phyloP scores from a whole-genome alignment of 2,329 filamentous ascomycete genomes.

The Nemania sp. region DNA sequence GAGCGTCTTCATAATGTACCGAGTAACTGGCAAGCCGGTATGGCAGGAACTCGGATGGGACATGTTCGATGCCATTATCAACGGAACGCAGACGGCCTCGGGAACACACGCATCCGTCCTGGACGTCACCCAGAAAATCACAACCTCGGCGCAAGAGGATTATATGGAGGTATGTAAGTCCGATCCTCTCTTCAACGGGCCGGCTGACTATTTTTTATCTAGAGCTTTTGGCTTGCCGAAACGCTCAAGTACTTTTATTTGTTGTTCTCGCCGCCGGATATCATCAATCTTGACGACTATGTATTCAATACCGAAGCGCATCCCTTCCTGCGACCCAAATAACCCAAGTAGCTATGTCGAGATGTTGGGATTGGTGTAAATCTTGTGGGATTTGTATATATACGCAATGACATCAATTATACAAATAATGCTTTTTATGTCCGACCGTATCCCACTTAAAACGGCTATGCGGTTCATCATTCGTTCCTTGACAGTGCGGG shows the following conservation, averaged over 20 bases:
- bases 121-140: slow-evolving; percentile 50
- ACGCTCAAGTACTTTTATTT: slow-evolving; percentile 56
- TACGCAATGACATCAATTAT: neutral
- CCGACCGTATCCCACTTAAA: neutral
- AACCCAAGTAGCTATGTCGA: neutral
- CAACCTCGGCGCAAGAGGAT: slow-evolving; percentile 52
- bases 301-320: slow-evolving; percentile 53
- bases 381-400: neutral
- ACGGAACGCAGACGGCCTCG: slow-evolving; percentile 33
- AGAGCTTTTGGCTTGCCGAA: slow-evolving; percentile 68
- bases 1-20: slow-evolving; percentile 42
- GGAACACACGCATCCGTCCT: slow-evolving; percentile 37
- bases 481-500: slow-evolving; percentile 8
- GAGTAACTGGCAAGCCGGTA: slow-evolving; percentile 36
- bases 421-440: neutral
- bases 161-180: slow-evolving; percentile 39
- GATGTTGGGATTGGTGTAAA: neutral
- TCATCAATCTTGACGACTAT: slow-evolving; percentile 64
- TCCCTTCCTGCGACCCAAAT: slow-evolving; percentile 36
- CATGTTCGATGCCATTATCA: slow-evolving; percentile 39
- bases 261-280: slow-evolving; percentile 57
- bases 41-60: slow-evolving; percentile 40
- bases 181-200: neutral
- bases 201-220: slow-evolving; percentile 34
- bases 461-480: neutral